Conservation (phyloP, 2,329 filamentous ascomycete genomes). For the Nigrospora osmanthi region DNA sequence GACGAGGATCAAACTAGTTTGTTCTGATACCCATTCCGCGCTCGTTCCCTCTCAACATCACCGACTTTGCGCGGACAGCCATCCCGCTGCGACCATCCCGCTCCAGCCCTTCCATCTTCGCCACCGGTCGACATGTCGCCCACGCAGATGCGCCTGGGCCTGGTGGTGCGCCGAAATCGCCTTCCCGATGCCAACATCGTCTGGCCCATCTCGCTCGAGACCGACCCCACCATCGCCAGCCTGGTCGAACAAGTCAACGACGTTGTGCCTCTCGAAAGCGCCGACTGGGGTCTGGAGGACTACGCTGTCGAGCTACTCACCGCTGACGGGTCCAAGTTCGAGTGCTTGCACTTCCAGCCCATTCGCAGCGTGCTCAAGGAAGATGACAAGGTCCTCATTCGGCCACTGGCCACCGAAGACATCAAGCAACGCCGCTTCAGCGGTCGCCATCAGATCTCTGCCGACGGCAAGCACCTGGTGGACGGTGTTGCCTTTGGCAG, state of each 20-base stretch:
- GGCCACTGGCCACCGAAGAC: conserved; percentile 69
- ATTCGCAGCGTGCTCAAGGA: conserved; percentile 65
- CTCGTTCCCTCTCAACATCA: too few species aligned
- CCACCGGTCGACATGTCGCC: neutral
- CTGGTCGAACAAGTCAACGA: conserved; percentile 75
- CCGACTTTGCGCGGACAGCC: too few species aligned
- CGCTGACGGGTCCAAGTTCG: conserved; percentile 54
- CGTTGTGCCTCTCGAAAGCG: conserved; percentile 71
- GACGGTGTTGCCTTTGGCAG: conserved; percentile 83
- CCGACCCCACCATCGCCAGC: conserved; percentile 63
- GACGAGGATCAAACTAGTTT: too few species aligned
- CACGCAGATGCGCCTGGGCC: conserved; percentile 57
- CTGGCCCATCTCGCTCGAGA: conserved; percentile 54
- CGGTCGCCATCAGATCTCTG: conserved; percentile 74
- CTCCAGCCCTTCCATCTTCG: too few species aligned
- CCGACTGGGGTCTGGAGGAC: conserved; percentile 81
- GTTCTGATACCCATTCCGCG: too few species aligned
- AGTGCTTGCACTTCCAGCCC: conserved; percentile 79
- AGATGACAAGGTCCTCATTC: conserved; percentile 78
- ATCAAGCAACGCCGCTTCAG: conserved; percentile 63
- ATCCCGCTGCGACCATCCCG: too few species aligned
- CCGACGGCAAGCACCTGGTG: conserved; percentile 70
- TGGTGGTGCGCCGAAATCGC: conserved; percentile 64
- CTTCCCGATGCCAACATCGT: conserved; percentile 66
- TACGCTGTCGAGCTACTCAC: conserved; percentile 71